Evolutionary conservation across 169 alveolate species (phyloP), one percentile per base, ranked within the genome.

Genomic region (Cryptosporidium meleagridis): DNA sequence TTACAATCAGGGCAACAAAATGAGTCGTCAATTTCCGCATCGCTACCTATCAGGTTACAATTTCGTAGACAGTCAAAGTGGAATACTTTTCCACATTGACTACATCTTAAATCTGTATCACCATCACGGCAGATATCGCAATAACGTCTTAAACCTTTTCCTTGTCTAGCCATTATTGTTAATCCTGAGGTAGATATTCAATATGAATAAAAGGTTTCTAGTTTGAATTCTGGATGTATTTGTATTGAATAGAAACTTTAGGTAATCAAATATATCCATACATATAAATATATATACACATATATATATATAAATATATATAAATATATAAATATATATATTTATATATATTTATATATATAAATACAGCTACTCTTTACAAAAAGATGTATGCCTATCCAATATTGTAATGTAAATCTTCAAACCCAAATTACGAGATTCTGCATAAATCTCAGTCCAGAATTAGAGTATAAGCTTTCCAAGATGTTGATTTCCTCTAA

Each of bases 1-100:
- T 93, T 86, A 69, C 96, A 94, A 84, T 93, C 93, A 59, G 94
- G 95, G 35, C 96, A 80, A 75, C 93, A 92, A 92, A 93, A 93
- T 52, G 85, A 86, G 48, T 85, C 93, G 48, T 87, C 96, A 58
- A 91, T 70, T 69, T 75, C 92, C 4, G 93, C 93, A 26, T 71
- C 85, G 23, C 80, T 67, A 14, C 65, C 80, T 39, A 80, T 23
- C 44, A 80, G 53, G 26, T 80, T 80, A 45, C 89, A 80, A 35
- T 80, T 80, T 2, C 89, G 37, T 12, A 80, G 29, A 62, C 89
- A 80, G 31, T 80, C 89, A n/a, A 59, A 61, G 68, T 80, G 89
- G 29, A 44, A 80, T 9, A 80, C 89, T 31, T 80, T 80, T 5
- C 67, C 67, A 65, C 89, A 80, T 73, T 80, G 89, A 41, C 69